Percentiles rank a stretch among this genome's conserved stretches.
Conservation (phyloP, 1,284 basidiomycete genomes). For the Ustilago vetiveriae region DNA sequence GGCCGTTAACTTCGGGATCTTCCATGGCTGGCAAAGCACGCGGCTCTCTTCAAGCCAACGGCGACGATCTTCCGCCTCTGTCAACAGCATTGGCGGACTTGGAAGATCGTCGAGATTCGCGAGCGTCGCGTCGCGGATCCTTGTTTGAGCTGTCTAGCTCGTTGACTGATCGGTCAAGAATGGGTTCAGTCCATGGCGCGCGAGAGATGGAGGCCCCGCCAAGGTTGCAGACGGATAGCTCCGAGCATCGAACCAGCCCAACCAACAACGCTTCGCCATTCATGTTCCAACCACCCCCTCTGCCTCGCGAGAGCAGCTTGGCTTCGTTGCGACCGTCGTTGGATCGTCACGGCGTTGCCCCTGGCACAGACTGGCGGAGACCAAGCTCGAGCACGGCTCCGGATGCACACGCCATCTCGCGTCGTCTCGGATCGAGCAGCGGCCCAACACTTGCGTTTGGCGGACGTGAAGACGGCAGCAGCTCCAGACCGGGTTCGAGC, state of each 20-base stretch:
- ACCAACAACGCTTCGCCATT: conserved; percentile 52
- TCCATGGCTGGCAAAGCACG: conserved; percentile 23
- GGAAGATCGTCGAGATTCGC: conserved; percentile 34
- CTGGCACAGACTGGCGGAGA: conserved; percentile 33
- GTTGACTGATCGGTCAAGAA: conserved; percentile 6
- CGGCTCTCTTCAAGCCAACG: conserved; percentile 11
- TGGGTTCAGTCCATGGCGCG: conserved; percentile 26
- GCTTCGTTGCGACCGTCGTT: conserved; percentile 18
- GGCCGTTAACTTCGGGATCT: conserved; percentile 36
- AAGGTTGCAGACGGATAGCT: conserved; percentile 41
- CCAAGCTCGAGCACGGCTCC: conserved; percentile 45
- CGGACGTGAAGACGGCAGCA: conserved; percentile 17
- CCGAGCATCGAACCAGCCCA: conserved; percentile 47
- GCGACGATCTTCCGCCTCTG: conserved; percentile 27
- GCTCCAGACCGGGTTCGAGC: conserved; percentile 35
- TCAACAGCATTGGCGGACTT: conserved; percentile 26
- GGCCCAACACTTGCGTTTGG: conserved; percentile 19
- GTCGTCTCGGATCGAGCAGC: conserved; percentile 31
- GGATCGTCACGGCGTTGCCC: conserved; percentile 17
- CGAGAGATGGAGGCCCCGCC: conserved; percentile 16
- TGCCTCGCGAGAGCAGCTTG: conserved; percentile 37
- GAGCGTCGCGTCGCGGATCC: conserved; percentile 23
- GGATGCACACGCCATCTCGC: conserved; percentile 41
- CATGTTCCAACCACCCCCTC: conserved; percentile 57
- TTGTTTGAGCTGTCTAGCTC: conserved; percentile 15